Evolutionary conservation across 768 basidiomycete genomes (phyloP), one percentile per base, ranked within the genome.

Genomic region (Lactifluus pinguis): DNA sequence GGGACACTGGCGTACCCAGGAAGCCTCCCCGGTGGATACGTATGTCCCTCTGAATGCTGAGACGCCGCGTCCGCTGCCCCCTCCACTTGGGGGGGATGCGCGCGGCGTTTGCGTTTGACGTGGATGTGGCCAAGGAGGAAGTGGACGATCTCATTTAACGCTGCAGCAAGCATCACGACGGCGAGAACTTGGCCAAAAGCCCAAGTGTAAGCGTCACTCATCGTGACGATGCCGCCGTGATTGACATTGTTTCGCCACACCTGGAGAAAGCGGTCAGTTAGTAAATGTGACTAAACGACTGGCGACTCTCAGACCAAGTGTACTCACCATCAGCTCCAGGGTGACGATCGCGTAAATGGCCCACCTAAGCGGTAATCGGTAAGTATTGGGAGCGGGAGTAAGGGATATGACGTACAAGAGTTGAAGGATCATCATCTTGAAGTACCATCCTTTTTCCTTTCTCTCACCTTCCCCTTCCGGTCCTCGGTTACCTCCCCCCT

Each of bases 111-210:
- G 36, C 19, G 47, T 25, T 39, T 32, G 9, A 38, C 47, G 32
- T 38, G 21, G 1, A 49, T 1, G 55, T 13, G n/a, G 36, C 49
- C 59, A 11, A 63, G 17, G 34, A 61, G 0, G 62, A 53, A 61
- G 53, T 57, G 44, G 30, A 57, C 6, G 3, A 57, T 2, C 42
- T 64, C 63, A 3, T 62, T 64, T 1, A 53, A 4, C 14, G 36
- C 63, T 34, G 55, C 51, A 8, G 57, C 17, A n/a, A 63, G 57
- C 63, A 62, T 62, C 34, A 64, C 55, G 29, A 56, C 30, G 17
- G 63, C 4, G n/a, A 64, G 55, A 41, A 53, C 30, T 48, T 64
- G 63, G 14, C 63, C 63, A 47, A 64, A 63, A 4, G 19, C 38
- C 61, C 63, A 64, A 14, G 36, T 6, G 4, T 57, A 34, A 34